Evolutionary conservation across 2,329 filamentous ascomycete genomes (phyloP).

Genomic region (Aspergillus caelatus): DNA sequence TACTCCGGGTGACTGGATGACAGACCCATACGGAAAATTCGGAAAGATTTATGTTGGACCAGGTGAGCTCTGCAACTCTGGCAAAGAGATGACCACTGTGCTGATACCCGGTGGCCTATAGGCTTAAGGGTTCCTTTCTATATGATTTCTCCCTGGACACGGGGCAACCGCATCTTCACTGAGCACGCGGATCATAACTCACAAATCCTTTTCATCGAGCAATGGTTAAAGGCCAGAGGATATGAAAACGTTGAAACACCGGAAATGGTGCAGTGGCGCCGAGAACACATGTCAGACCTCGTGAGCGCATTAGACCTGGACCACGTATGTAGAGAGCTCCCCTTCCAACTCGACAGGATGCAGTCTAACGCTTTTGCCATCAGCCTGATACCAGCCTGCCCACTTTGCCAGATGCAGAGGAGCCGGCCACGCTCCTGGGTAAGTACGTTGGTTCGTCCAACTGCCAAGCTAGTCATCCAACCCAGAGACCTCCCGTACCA

Average conservation of each 20-base stretch:
- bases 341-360: slow-evolving; percentile 21
- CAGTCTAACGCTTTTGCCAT: slow-evolving; percentile 5
- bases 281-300: slow-evolving; percentile 53
- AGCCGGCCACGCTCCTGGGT: slow-evolving; percentile 49
- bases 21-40: slow-evolving; percentile 48
- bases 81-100: neutral
- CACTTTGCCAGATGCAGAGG: slow-evolving; percentile 45
- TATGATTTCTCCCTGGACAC: slow-evolving; percentile 60
- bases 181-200: slow-evolving; percentile 60
- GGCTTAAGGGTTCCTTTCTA: slow-evolving; percentile 58
- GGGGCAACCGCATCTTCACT: slow-evolving; percentile 57
- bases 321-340: slow-evolving; percentile 23
- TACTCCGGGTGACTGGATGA: slow-evolving; percentile 57
- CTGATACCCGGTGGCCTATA: slow-evolving; percentile 10
- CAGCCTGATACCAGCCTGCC: slow-evolving; percentile 55
- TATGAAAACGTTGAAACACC: slow-evolving; percentile 43
- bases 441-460: slow-evolving; percentile 50
- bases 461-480: slow-evolving; percentile 46
- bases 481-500: slow-evolving; percentile 50
- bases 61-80: slow-evolving; percentile 21
- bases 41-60: slow-evolving; percentile 50
- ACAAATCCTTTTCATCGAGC: slow-evolving; percentile 58
- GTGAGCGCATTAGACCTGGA: slow-evolving; percentile 52
- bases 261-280: slow-evolving; percentile 51
- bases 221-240: slow-evolving; percentile 52